Conservation (phyloP, 352 stramenopile genomes). For the Peronospora belbahrii region DNA sequence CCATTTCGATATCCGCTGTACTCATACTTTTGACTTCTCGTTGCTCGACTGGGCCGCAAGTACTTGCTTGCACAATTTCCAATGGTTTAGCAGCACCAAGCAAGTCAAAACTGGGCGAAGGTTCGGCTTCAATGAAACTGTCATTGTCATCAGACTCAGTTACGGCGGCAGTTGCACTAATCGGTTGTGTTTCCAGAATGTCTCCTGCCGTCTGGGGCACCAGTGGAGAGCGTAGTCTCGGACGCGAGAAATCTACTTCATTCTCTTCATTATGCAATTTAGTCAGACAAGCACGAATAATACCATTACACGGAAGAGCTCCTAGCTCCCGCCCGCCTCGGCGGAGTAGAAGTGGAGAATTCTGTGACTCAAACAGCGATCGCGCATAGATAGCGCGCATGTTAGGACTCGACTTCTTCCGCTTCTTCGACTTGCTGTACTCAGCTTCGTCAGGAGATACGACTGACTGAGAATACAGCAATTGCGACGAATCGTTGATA, state of each 20-base stretch:
- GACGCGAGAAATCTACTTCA: constrained; percentile 5
- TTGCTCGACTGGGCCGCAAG: neutral
- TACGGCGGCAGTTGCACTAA: constrained; percentile 7
- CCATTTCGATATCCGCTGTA: constrained; percentile 2
- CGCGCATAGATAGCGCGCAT: constrained; percentile 77
- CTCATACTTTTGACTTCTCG: neutral
- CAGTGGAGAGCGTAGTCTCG: constrained; percentile 9
- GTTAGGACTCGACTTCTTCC: constrained; percentile 30
- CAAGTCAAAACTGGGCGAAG: constrained; percentile 25
- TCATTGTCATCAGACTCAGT: constrained; percentile 17
- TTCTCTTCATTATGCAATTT: constrained; percentile 24
- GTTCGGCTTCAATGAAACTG: constrained; percentile 8
- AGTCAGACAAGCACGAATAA: constrained; percentile 60
- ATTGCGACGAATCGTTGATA: constrained; percentile 77
- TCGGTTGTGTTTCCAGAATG: neutral
- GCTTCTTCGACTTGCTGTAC: constrained; percentile 10
- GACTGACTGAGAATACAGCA: constrained; percentile 60
- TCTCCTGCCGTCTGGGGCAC: neutral
- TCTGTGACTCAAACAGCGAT: constrained; percentile 57
- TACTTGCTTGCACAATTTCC: neutral
- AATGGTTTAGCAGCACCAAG: constrained; percentile 8
- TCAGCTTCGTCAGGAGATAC: constrained; percentile 18
- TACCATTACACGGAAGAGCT: constrained; percentile 40
- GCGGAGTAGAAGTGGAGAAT: constrained; percentile 19
- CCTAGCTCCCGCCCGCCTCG: constrained; percentile 32